Percentiles rank a stretch among this genome's conserved stretches.
These are phyloP conservation scores for Colletotrichum tropicale DNA, from an alignment of 2,329 filamentous ascomycete species.

Conservation along the genomic window DNA sequence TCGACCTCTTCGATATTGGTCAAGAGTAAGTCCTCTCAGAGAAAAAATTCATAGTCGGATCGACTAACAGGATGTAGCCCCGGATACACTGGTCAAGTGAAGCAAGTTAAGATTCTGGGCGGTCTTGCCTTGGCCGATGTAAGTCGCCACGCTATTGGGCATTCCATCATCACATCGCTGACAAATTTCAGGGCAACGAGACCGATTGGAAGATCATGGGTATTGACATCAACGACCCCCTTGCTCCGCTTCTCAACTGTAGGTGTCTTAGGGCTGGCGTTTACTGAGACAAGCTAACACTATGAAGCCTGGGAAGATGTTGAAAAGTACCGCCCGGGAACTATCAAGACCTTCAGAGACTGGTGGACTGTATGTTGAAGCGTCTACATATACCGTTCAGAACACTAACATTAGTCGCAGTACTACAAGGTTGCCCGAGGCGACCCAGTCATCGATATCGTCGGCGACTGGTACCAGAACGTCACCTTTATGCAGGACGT, in stretches of 20 bases:
- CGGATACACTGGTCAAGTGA: constrained; percentile 40
- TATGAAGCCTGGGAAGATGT: constrained; percentile 36
- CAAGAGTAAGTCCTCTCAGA: no score
- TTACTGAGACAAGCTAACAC: not conserved
- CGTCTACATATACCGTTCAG: fast-evolving
- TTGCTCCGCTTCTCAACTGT: constrained; percentile 38
- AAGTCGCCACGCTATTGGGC: not conserved
- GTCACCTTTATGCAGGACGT: constrained; percentile 33
- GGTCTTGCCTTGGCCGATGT: constrained; percentile 44
- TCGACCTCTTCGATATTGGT: constrained; percentile 44
- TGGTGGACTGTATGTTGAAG: constrained; percentile 39
- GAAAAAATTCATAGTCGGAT: no score
- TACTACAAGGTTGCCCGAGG: constrained; percentile 46
- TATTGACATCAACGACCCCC: constrained; percentile 41
- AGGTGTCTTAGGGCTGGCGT: not conserved
- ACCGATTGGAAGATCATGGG: constrained; percentile 46
- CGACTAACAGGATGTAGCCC: no score
- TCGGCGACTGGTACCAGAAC: constrained; percentile 39
- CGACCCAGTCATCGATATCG: constrained; percentile 37
- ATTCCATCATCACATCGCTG: not conserved
- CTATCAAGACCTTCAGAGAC: constrained; percentile 36
- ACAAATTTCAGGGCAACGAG: constrained; percentile 28
- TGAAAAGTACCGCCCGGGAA: constrained; percentile 41
- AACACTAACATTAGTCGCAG: constrained; percentile 16
- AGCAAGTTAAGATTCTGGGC: constrained; percentile 46